These are phyloP conservation scores for Kwoniella shandongensis DNA, from an alignment of 768 basidiomycete genomes.

Conservation along the genomic window DNA sequence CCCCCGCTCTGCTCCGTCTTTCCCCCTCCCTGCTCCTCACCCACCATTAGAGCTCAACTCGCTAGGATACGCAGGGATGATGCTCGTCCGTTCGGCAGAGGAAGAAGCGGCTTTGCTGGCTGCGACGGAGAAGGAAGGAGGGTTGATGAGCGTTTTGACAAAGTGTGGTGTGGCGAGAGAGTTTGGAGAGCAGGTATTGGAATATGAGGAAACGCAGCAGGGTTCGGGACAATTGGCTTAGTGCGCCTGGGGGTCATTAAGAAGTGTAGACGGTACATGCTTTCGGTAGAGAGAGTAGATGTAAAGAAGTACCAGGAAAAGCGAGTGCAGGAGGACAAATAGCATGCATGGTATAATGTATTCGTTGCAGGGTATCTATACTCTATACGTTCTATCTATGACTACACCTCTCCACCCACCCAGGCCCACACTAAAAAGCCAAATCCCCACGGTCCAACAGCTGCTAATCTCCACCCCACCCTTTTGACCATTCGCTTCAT, in stretches of 20 bases:
- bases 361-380: no score
- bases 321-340: no score
- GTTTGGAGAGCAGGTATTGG: constrained; percentile 45
- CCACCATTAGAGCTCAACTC: constrained; percentile 70
- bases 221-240: constrained; percentile 17
- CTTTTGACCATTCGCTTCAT: constrained; percentile 26
- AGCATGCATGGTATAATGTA: constrained; percentile 19
- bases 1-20: constrained; percentile 61
- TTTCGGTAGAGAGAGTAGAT: no score
- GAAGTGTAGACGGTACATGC: no score
- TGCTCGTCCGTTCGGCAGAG: constrained; percentile 77
- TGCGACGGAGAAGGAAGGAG: constrained; percentile 45
- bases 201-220: constrained; percentile 20
- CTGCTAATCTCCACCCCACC: constrained; percentile 46
- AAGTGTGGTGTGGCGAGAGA: constrained; percentile 45
- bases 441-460: constrained; percentile 51
- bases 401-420: constrained; percentile 51
- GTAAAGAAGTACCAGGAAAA: no score
- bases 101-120: constrained; percentile 70
- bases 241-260: not conserved
- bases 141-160: constrained; percentile 41
- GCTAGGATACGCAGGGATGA: constrained; percentile 83
- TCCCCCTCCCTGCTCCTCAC: constrained; percentile 30
- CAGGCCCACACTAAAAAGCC: constrained; percentile 51
- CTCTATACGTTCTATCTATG: constrained; percentile 15